phyloP scores from a whole-genome alignment of 768 basidiomycete genomes.

The Daedaleopsis sinensis region DNA sequence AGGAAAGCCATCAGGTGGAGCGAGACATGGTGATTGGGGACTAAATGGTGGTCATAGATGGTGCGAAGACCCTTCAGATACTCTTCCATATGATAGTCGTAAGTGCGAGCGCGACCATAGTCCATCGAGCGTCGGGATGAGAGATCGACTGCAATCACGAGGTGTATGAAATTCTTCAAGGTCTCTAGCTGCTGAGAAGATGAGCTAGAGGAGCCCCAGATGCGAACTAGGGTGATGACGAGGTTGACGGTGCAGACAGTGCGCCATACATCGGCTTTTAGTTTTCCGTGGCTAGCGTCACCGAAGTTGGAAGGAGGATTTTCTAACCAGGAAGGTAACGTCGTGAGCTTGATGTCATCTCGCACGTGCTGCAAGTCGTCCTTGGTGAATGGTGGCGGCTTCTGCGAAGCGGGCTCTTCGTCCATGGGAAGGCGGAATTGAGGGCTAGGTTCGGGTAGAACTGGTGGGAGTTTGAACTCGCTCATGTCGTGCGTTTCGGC shows the following conservation, averaged over 20 bases:
- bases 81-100: not conserved
- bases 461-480: too few species aligned
- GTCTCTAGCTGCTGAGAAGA: slow-evolving; percentile 1
- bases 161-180: slow-evolving; percentile 9
- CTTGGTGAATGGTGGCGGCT: too few species aligned
- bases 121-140: not conserved
- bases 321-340: slow-evolving; percentile 18
- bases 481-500: too few species aligned
- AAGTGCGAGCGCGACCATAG: not conserved
- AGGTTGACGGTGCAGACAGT: slow-evolving; percentile 36
- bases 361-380: not conserved
- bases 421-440: too few species aligned
- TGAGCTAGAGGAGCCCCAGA: slow-evolving; percentile 34
- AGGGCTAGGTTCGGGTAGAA: too few species aligned
- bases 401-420: too few species aligned
- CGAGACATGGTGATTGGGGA: slow-evolving; percentile 35
- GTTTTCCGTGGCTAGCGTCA: slow-evolving; percentile 13
- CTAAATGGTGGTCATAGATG: slow-evolving; percentile 16
- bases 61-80: not conserved
- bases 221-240: slow-evolving; percentile 36
- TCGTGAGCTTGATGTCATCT: not conserved
- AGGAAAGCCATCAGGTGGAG: slow-evolving; percentile 34
- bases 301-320: slow-evolving; percentile 19
- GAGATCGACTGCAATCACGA: not conserved
- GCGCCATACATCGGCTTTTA: slow-evolving; percentile 35